phyloP scores from a whole-genome alignment of 2,329 filamentous ascomycete species.

The Venturia asperata region DNA sequence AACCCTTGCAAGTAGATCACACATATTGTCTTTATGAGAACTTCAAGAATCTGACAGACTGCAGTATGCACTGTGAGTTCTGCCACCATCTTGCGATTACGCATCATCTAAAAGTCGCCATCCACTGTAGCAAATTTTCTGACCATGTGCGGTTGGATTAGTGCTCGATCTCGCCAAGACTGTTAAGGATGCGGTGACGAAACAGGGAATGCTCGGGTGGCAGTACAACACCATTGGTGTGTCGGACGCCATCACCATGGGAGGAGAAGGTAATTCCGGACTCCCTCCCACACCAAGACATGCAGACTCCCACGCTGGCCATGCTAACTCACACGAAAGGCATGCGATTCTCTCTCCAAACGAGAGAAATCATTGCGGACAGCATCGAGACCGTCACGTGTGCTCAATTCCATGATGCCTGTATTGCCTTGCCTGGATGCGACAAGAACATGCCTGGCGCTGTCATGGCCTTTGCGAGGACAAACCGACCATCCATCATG shows the following conservation, averaged over 20 bases:
- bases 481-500: slow-evolving; percentile 91
- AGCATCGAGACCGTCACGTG: slow-evolving; percentile 90
- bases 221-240: slow-evolving; percentile 90
- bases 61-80: slow-evolving; percentile 45
- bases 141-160: slow-evolving; percentile 27
- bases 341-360: slow-evolving; percentile 90
- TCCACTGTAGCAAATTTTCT: slow-evolving; percentile 6
- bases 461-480: slow-evolving; percentile 81
- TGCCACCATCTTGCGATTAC: not conserved
- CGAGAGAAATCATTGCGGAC: slow-evolving; percentile 86
- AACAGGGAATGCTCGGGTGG: slow-evolving; percentile 85
- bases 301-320: not conserved
- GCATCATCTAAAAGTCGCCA: not conserved
- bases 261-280: slow-evolving; percentile 64
- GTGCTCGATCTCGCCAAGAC: slow-evolving; percentile 82
- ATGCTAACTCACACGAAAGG: slow-evolving; percentile 42
- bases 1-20: slow-evolving; percentile 82
- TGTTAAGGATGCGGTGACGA: slow-evolving; percentile 73
- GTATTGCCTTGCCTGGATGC: slow-evolving; percentile 86
- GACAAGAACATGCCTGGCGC: slow-evolving; percentile 98
- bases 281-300: slow-evolving; percentile 11
- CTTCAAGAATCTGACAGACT: slow-evolving; percentile 8
- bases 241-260: slow-evolving; percentile 92
- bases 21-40: slow-evolving; percentile 11
- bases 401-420: slow-evolving; percentile 87